Evolutionary conservation across 2,329 filamentous ascomycete genomes (phyloP).

Genomic region (Fusarium penzigii): DNA sequence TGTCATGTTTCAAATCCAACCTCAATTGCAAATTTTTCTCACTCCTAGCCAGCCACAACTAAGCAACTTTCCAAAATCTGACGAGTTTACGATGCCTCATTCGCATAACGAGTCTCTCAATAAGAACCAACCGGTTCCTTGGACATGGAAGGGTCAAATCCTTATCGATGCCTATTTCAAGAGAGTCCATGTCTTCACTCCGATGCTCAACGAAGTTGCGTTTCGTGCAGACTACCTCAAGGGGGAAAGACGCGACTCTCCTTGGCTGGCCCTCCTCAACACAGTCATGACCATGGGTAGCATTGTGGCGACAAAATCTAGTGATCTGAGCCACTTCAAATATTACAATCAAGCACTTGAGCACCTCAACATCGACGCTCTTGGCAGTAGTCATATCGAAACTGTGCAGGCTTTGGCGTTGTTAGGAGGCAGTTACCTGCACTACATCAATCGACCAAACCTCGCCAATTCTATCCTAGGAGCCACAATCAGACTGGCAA

Average conservation of each 20-base stretch:
- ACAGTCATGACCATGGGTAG: constrained; percentile 77
- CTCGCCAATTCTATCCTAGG: constrained; percentile 75
- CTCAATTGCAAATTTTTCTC: constrained; percentile 46
- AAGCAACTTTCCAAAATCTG: constrained; percentile 44
- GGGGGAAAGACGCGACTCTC: constrained; percentile 55
- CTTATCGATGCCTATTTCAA: constrained; percentile 77
- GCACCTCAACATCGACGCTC: constrained; percentile 65
- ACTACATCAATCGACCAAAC: constrained; percentile 75
- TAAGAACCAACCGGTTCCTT: constrained; percentile 52
- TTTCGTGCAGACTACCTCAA: constrained; percentile 45
- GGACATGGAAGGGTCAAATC: constrained; percentile 66
- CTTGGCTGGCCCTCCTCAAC: constrained; percentile 71
- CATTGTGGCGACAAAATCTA: constrained; percentile 64
- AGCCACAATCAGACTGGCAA: constrained; percentile 71
- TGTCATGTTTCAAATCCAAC: constrained; percentile 64
- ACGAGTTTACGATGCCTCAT: constrained; percentile 46
- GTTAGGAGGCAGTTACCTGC: constrained; percentile 74
- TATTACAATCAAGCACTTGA: constrained; percentile 71
- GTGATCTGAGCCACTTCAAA: constrained; percentile 67
- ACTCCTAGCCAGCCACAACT: constrained; percentile 50
- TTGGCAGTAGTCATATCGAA: constrained; percentile 61
- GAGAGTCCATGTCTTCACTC: constrained; percentile 69
- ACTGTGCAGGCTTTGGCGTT: constrained; percentile 70
- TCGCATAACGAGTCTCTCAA: constrained; percentile 46
- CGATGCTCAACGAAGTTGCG: constrained; percentile 71